These are phyloP conservation scores for Xylaria sp. DNA, from an alignment of 2,329 filamentous ascomycete genomes.

Conservation along the genomic window DNA sequence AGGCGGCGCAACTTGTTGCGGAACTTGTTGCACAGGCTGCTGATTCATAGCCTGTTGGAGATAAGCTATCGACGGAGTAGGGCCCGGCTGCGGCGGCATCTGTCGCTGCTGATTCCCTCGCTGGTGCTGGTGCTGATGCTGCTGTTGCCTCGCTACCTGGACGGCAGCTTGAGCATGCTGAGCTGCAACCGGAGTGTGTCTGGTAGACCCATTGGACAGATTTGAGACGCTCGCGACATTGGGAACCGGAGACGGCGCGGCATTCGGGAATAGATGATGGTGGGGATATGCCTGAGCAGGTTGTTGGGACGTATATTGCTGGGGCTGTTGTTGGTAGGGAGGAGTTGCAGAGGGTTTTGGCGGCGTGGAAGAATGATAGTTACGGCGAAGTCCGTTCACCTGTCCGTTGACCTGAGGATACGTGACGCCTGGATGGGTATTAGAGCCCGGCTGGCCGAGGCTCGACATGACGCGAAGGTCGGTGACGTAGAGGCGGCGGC, in stretches of 20 bases:
- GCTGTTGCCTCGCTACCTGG: conserved; percentile 43
- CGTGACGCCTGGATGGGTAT: conserved; percentile 56
- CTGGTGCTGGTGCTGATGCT: conserved; percentile 39
- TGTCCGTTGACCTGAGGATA: conserved; percentile 57
- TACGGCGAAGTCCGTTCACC: conserved; percentile 55
- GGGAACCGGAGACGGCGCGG: conserved; percentile 53
- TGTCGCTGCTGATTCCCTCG: conserved; percentile 44
- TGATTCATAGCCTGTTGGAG: conserved; percentile 44
- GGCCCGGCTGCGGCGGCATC: conserved; percentile 41
- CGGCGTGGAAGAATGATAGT: conserved; percentile 54
- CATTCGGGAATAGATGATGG: conserved; percentile 59
- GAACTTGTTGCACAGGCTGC: conserved; percentile 38
- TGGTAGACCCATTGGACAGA: conserved; percentile 55
- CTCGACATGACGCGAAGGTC: conserved; percentile 50
- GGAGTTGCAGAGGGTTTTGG: conserved; percentile 62
- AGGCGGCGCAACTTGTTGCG: conserved; percentile 39
- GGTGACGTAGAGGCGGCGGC: conserved; percentile 12
- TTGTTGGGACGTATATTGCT: conserved; percentile 60
- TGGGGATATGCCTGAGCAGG: conserved; percentile 56
- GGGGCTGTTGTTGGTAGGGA: conserved; percentile 60
- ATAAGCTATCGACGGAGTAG: conserved; percentile 39
- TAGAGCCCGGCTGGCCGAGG: conserved; percentile 56
- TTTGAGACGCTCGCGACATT: conserved; percentile 57
- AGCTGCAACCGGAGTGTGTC: conserved; percentile 51
- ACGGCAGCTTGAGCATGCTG: conserved; percentile 47